Conservation (phyloP, 2,329 filamentous ascomycete genomes). For the Mollisiaceae sp. region DNA sequence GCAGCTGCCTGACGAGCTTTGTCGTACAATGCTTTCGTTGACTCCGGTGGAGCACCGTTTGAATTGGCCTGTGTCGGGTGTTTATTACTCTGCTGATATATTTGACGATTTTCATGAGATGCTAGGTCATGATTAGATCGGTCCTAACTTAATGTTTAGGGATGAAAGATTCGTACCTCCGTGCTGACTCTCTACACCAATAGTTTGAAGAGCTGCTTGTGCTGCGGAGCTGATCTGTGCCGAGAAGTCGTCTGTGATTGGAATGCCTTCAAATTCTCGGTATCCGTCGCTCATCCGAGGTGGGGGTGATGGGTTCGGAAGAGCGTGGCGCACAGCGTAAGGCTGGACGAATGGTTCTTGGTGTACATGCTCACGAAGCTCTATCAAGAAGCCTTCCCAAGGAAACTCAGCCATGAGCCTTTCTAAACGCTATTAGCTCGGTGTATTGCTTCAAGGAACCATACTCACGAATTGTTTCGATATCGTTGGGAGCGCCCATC, state of each 20-base stretch:
- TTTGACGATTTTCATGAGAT: not conserved
- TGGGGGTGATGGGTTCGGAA: slow-evolving; percentile 35
- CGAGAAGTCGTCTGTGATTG: slow-evolving; percentile 26
- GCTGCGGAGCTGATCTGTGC: slow-evolving; percentile 24
- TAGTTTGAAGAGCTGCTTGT: slow-evolving; percentile 26
- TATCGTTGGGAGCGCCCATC: slow-evolving; percentile 57
- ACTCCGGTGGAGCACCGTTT: slow-evolving; percentile 44
- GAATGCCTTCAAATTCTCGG: not conserved
- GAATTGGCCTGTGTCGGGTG: not conserved
- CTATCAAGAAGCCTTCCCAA: slow-evolving; percentile 67
- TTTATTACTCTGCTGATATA: not conserved
- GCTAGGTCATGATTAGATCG: not conserved
- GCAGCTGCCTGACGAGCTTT: slow-evolving; percentile 59
- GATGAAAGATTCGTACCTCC: not conserved
- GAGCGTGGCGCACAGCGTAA: slow-evolving; percentile 46
- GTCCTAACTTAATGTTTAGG: slow-evolving; percentile 10
- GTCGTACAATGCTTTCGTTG: slow-evolving; percentile 63
- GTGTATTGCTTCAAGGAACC: not conserved
- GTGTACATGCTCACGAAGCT: slow-evolving; percentile 61
- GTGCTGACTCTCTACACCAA: slow-evolving; percentile 13
- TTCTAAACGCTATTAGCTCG: slow-evolving; percentile 33
- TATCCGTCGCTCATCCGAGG: not conserved
- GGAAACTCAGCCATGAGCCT: slow-evolving; percentile 62
- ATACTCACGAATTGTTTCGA: slow-evolving; percentile 46
- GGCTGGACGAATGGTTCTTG: slow-evolving; percentile 58